Evolutionary conservation across 2,329 filamentous ascomycete genomes (phyloP), one percentile per base, ranked within the genome.

Genomic region (Colletotrichum tofieldiae): DNA sequence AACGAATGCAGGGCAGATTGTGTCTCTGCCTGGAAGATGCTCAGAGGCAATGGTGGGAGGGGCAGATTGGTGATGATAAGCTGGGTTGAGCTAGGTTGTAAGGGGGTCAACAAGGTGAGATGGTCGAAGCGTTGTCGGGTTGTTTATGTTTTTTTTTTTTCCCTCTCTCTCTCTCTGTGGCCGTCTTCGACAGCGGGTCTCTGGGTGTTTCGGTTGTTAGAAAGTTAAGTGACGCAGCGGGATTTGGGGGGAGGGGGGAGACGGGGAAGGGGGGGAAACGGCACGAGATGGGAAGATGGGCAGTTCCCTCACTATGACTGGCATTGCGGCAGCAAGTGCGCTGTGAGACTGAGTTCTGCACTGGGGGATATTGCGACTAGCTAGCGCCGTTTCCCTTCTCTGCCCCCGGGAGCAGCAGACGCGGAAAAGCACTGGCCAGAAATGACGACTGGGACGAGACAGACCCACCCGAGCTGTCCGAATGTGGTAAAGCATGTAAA

Each of bases 71-170:
- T 72, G 59, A 41, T 72, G 70, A 70, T 70, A 61, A 65, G 54
- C 65, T 72, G 65, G 65, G 60, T 59, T 68, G 65, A 55, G 49
- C 64, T 66, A 41, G 54, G 54, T 60, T 60, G 47, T 47, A 41
- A 60, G 45, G 32, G 67, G 56, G 41, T 56, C 55, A 65, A 56
- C 49, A 52, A 52, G 37, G 47, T 43, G 35, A 64, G 65, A 71
- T 72, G 76, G 74, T 49, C 68, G 47, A 73, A 76, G 76, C 70
- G 76, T 43, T 41, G 49, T 52, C 29, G 52, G 26, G 43, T 80
- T 81, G 79, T 81, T 81, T 81, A 80, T 79, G 78, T 80, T 81
- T 77, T 78, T 76, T 72, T 49, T 72, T 69, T 37, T 7, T 7
- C 71, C 5, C 72, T 47, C 29, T 72, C 68, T 37, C 8, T 5